Evolutionary conservation across 495 filamentous ascomycete species (phyloP).

Genomic region (Melanomma pulvis-pyrius): DNA sequence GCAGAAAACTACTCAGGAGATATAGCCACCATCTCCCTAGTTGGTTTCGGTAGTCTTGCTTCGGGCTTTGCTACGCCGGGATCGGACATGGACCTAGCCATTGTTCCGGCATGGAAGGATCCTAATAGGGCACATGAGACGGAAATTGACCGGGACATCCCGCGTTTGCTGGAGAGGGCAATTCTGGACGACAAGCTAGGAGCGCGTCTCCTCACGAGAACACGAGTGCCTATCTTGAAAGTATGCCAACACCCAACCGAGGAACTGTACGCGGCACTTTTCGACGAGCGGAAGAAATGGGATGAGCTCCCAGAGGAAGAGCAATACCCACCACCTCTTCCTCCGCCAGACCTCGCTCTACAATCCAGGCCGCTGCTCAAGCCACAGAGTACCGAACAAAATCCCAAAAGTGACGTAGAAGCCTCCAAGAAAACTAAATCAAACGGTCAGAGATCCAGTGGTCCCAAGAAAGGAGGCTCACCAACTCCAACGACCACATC

Average conservation of each 20-base stretch:
- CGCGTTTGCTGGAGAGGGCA: slow-evolving; percentile 66
- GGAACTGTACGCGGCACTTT: slow-evolving; percentile 54
- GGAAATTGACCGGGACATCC: slow-evolving; percentile 44
- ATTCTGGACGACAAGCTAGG: slow-evolving; percentile 71
- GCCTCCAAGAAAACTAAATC: background rate
- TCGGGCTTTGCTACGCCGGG: slow-evolving; percentile 73
- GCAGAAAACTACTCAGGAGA: slow-evolving; percentile 50
- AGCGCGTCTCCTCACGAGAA: slow-evolving; percentile 68
- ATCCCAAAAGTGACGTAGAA: background rate
- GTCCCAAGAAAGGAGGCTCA: background rate
- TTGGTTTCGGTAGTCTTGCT: slow-evolving; percentile 71
- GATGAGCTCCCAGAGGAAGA: slow-evolving; percentile 47
- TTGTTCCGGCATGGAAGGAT: slow-evolving; percentile 55
- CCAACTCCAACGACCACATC: background rate
- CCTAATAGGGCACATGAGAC: background rate
- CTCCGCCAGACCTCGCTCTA: background rate
- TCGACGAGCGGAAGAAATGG: slow-evolving; percentile 64
- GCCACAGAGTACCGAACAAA: background rate
- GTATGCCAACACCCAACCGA: slow-evolving; percentile 68
- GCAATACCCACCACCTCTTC: slow-evolving; percentile 27
- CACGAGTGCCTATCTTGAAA: slow-evolving; percentile 81
- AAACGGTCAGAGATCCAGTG: background rate
- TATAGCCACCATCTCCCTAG: slow-evolving; percentile 56
- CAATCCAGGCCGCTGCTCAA: slow-evolving; percentile 6
- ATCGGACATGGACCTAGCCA: slow-evolving; percentile 75